Percentiles rank a stretch among this genome's conserved stretches.
Conservation (phyloP, 2,329 filamentous ascomycete genomes). For the Alternaria atra region DNA sequence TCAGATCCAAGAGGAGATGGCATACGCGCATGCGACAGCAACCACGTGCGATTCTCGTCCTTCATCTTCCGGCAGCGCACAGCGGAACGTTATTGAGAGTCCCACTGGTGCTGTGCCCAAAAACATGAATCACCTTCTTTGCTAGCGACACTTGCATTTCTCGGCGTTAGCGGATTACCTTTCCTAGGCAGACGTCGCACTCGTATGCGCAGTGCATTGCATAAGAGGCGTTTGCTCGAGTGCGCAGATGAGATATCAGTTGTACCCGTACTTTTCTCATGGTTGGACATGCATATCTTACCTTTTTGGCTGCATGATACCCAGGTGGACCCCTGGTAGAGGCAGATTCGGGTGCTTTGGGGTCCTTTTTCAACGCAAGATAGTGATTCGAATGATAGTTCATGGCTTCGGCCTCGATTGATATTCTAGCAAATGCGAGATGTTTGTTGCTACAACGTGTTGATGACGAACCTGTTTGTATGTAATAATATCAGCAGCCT, state of each 20-base stretch:
- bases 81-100: conserved; percentile 32
- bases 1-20: conserved; percentile 37
- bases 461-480: not conserved
- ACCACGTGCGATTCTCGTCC: conserved; percentile 36
- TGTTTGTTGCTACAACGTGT: not conserved
- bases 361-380: conserved; percentile 11
- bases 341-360: conserved; percentile 11
- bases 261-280: conserved; percentile 28
- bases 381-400: conserved; percentile 10
- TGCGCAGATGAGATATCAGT: conserved; percentile 8
- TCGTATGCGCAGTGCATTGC: conserved; percentile 18
- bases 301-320: conserved; percentile 42
- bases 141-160: conserved; percentile 32
- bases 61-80: conserved; percentile 34
- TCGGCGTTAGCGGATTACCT: conserved; percentile 28
- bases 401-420: conserved; percentile 15
- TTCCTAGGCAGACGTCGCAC: conserved; percentile 7
- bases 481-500: not conserved
- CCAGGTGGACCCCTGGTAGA: conserved; percentile 27
- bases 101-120: conserved; percentile 35
- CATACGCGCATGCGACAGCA: conserved; percentile 14
- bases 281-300: conserved; percentile 25
- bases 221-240: conserved; percentile 30
- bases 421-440: conserved; percentile 10
- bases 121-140: conserved; percentile 32